phyloP scores from a whole-genome alignment of 169 alveolate genomes.

The Sarcocystis neurona region DNA sequence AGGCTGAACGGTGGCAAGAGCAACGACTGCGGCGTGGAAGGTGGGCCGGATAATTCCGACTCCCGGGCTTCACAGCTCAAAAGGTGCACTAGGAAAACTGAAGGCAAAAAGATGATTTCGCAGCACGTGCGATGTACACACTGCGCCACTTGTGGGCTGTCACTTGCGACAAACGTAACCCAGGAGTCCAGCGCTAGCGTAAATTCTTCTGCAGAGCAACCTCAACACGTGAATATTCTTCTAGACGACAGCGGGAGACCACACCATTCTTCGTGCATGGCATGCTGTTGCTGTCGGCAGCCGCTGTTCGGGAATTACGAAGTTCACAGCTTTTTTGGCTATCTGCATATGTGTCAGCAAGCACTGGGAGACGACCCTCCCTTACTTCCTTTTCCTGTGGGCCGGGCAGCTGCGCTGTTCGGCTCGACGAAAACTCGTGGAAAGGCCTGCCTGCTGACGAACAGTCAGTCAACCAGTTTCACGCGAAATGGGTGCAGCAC shows the following conservation, averaged over 20 bases:
- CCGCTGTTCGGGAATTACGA: conserved; percentile 10
- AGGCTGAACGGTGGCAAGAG: not conserved
- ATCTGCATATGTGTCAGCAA: not conserved
- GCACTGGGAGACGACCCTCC: not conserved
- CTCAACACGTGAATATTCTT: not conserved
- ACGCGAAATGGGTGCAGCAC: too few species aligned
- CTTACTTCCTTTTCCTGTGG: not conserved
- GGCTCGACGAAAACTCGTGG: too few species aligned
- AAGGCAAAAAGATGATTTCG: not conserved
- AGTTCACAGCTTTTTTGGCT: conserved; percentile 2
- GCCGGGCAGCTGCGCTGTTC: not conserved
- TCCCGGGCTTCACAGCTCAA: not conserved
- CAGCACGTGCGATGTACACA: conserved; percentile 18
- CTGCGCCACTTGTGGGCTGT: not conserved
- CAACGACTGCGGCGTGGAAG: not conserved
- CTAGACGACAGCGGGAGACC: not conserved
- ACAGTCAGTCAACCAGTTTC: too few species aligned
- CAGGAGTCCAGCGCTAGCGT: not conserved
- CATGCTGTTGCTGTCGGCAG: conserved; percentile 18
- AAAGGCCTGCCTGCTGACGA: too few species aligned
- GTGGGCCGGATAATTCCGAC: not conserved
- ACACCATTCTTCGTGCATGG: conserved; percentile 8
- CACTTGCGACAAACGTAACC: not conserved
- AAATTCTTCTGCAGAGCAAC: too few species aligned
- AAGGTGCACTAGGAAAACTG: not conserved